These are phyloP conservation scores for Trametes hirsuta DNA, from an alignment of 1,284 basidiomycete genomes.

Conservation along the genomic window DNA sequence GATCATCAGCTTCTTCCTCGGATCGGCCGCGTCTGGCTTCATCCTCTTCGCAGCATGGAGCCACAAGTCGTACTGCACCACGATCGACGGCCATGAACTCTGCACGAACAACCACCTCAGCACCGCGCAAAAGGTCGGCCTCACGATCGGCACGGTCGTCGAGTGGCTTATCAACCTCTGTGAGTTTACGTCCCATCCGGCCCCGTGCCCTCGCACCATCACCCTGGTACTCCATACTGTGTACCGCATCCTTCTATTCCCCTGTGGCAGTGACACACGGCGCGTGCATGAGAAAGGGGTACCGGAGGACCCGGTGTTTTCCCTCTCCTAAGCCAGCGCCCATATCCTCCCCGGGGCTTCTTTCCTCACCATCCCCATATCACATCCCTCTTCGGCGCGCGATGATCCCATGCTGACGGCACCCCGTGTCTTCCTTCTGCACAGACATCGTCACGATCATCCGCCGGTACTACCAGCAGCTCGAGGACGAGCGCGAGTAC, in stretches of 20 bases:
- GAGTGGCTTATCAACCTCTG: slow-evolving; percentile 55
- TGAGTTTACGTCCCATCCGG: slow-evolving; percentile 34
- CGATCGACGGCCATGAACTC: slow-evolving; percentile 19
- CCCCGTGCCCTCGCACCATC: neutral
- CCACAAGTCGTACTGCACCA: slow-evolving; percentile 30
- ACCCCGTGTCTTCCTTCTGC: neutral
- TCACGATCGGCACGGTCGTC: slow-evolving; percentile 33
- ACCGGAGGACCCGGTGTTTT: neutral
- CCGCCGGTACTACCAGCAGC: slow-evolving; percentile 35
- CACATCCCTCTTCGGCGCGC: neutral
- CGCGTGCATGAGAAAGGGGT: neutral
- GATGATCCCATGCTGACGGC: slow-evolving; percentile 22
- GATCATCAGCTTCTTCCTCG: slow-evolving; percentile 49
- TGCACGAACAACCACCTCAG: slow-evolving; percentile 24
- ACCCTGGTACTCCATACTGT: too few relatives aligned
- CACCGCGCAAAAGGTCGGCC: slow-evolving; percentile 32
- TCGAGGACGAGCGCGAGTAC: slow-evolving; percentile 35
- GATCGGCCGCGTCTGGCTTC: slow-evolving; percentile 49
- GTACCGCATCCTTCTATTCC: neutral
- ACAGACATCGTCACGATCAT: slow-evolving; percentile 36
- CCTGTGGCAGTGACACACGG: neutral
- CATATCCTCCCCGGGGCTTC: neutral
- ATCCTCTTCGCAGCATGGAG: slow-evolving; percentile 35
- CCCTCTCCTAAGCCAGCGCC: neutral
- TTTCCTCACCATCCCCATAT: neutral